Base-by-base conservation (phyloP, 2,329 filamentous ascomycete species). In the Cytospora piceae region DNA sequence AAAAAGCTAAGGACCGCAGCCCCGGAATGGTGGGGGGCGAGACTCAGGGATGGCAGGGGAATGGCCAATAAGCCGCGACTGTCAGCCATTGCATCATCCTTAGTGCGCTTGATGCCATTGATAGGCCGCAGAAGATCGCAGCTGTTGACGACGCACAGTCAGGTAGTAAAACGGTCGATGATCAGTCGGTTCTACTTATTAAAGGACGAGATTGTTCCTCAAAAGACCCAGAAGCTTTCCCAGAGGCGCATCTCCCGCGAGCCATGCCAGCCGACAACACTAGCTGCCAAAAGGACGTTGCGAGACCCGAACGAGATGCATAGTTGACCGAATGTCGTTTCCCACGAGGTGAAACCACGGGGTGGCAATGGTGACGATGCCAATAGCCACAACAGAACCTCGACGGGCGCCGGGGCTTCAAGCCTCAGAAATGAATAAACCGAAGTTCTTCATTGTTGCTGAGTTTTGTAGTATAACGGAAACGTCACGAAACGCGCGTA, bases 71-170 rank as follows among this genome's bases (percentile, higher is more conserved):
- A 24, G n/a, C 20, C 46, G n/a, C 46, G 46, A 9, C 15, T 49
- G n/a, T 24, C 11, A 3, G 11, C 53, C 56, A 63, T 63, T 63
- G 61, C 61, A 63, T 37, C 61, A 63, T 63, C 34, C 39, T 57
- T 63, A 57, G 61, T 39, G 61, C 53, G 53, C 39, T 49, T 63
- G 61, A 63, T 63, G 61, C 61, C 61, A 63, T 63, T 63, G 61
- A 51, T 55, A 12, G 34, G 17, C 24, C n/a, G 29, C 56, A 49
- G 56, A 27, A 56, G 37, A 27, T 27, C 4, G 52, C n/a, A 17
- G 29, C 39, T 42, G 60, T 62, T 42, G 53, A 56, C 60, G 37
- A 56, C 52, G 29, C 60, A 34, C 46, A 24, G 39, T 29, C 7
- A 42, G 46, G 12, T 7, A 22, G n/a, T 22, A 24, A 49, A 49